Evolutionary conservation across 2,329 filamentous ascomycete genomes (phyloP), one percentile per base, ranked within the genome.

Genomic region (Claviceps pazoutovae): DNA sequence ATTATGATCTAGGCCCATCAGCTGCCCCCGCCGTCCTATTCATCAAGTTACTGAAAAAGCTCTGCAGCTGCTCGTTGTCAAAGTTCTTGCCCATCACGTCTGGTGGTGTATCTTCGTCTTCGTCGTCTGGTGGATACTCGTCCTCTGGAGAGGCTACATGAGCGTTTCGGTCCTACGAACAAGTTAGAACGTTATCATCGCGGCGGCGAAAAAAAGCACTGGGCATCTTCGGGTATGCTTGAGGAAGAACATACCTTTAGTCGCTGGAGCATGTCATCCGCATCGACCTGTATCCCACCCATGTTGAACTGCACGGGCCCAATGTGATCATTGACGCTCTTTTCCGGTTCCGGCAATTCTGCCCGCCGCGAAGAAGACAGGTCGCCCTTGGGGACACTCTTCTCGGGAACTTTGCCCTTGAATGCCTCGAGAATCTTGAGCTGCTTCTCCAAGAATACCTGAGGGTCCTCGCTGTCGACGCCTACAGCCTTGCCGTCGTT

Each of bases 261-360:
- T 60, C 86, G 80, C 66, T 89, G 85, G 53, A 95, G 71, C 85
- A 94, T 93, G 61, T 95, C 89, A 62, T 95, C 90, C 8, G 89
- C 89, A 68, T 96, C 89, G 34, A 95, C 87, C 64, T 95, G 89
- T 56, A 98, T 96, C 50, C 93, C 93, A 43, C 93, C 93, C 78
- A 98, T 93, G 65, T 98, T 98, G 71, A 97, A 96, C 63, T 95
- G 89, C 57, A 96, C 89, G 0, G 90, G 89, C 0, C 90, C 90
- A 61, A 95, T 95, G 60, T 95, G 89, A 61, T 91, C 86, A 59
- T 82, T 83, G 51, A 78, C 73, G 56, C 68, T 72, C 56, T 71
- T 74, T 56, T 71, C 68, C 9, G 30, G 30, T 14, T 68, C 67
- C n/a, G 64, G 58, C 44, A 69, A 56, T 60, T 68, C 66, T 5